phyloP scores from a whole-genome alignment of 352 stramenopile genomes.

The Pythium insidiosum region DNA sequence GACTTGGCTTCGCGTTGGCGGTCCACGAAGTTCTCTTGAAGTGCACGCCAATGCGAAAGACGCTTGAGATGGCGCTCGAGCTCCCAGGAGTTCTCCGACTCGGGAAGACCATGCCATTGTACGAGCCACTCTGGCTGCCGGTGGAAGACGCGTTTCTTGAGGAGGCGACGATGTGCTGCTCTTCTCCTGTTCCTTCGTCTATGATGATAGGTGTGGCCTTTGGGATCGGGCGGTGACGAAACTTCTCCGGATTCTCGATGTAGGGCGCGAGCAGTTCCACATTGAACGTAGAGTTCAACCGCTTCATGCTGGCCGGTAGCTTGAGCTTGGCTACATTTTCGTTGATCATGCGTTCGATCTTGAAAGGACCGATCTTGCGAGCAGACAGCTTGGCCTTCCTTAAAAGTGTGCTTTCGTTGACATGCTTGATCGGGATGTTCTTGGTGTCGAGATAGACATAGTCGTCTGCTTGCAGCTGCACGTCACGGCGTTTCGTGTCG shows the following conservation, averaged over 20 bases:
- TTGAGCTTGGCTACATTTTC: conserved; percentile 9
- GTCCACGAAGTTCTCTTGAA: not conserved
- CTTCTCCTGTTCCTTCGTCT: too few relatives aligned
- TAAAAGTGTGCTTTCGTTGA: not conserved
- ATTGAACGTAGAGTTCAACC: conserved; percentile 9
- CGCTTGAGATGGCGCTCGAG: conserved; percentile 1
- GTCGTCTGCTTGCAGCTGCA: conserved; percentile 1
- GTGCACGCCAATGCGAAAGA: not conserved
- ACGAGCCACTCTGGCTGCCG: conserved; percentile 10
- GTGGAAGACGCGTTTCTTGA: conserved; percentile 7
- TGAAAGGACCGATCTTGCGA: conserved; percentile 8
- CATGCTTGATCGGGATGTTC: conserved; percentile 8
- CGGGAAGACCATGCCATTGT: conserved; percentile 2
- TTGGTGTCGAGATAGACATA: conserved; percentile 4
- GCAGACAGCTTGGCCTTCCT: conserved; percentile 8
- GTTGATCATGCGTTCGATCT: conserved; percentile 12
- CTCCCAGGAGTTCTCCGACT: not conserved
- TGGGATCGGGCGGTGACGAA: conserved; percentile 4
- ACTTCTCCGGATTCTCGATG: not conserved
- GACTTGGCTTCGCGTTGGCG: conserved; percentile 4
- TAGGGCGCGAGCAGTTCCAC: conserved; percentile 5
- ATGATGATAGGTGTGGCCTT: not conserved
- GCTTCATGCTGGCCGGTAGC: conserved; percentile 5
- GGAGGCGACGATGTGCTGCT: too few relatives aligned
- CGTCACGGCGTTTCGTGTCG: conserved; percentile 1